Percentiles rank a stretch among this genome's conserved stretches.
Evolutionary conservation across 2,329 filamentous ascomycete species (phyloP).

Genomic region (Colletotrichum melonis): DNA sequence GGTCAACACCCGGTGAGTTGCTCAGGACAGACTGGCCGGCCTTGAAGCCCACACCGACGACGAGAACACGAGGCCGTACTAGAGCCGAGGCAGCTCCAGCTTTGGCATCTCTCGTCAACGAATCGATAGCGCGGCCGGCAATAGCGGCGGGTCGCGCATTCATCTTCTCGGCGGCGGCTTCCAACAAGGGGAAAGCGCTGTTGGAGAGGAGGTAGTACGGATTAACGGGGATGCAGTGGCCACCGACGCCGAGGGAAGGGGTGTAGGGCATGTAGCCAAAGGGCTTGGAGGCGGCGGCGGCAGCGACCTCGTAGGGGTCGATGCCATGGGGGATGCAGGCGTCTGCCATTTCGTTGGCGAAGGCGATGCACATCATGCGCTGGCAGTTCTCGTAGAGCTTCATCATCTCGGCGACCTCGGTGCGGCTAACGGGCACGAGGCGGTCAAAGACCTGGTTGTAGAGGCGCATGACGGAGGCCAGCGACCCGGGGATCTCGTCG

Average conservation of each 20-base stretch:
- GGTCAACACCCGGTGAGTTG: slow-evolving; percentile 46
- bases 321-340: slow-evolving; percentile 49
- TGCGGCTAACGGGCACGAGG: slow-evolving; percentile 50
- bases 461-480: slow-evolving; percentile 48
- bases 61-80: slow-evolving; percentile 41
- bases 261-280: slow-evolving; percentile 53
- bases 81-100: neutral
- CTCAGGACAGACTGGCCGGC: slow-evolving; percentile 46
- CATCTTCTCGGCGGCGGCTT: slow-evolving; percentile 48
- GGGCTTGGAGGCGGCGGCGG: slow-evolving; percentile 50
- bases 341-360: slow-evolving; percentile 57
- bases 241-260: slow-evolving; percentile 53
- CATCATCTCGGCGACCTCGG: slow-evolving; percentile 58
- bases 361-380: slow-evolving; percentile 54
- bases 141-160: slow-evolving; percentile 45
- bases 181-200: slow-evolving; percentile 49
- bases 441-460: slow-evolving; percentile 51
- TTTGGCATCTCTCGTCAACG: neutral
- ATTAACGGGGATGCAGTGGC: slow-evolving; percentile 58
- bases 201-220: slow-evolving; percentile 54
- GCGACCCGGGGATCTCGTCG: slow-evolving; percentile 44
- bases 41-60: slow-evolving; percentile 50
- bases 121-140: slow-evolving; percentile 35
- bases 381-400: slow-evolving; percentile 60
- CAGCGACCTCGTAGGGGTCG: slow-evolving; percentile 51